phyloP scores from a whole-genome alignment of 805 yeast genomes.

The Blastobotrys terrestris region DNA sequence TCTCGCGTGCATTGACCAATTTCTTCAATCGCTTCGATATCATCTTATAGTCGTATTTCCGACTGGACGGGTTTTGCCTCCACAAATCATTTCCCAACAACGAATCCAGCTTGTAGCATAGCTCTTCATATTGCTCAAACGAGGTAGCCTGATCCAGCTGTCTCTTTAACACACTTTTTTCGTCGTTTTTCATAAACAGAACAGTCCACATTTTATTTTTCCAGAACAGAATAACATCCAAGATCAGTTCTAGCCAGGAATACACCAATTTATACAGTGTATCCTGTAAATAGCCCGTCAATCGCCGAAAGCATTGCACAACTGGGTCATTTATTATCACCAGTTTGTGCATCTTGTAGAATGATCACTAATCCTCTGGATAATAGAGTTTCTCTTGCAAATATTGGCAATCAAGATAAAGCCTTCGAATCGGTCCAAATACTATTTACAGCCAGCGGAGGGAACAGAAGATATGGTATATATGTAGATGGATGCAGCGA shows the following conservation, averaged over 20 bases:
- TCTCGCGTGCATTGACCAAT: constrained; percentile 54
- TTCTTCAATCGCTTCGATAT: constrained; percentile 67
- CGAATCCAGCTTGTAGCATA: constrained; percentile 40
- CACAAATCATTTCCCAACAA: constrained; percentile 37
- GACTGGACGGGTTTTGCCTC: constrained; percentile 79
- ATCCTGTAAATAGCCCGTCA: neutral
- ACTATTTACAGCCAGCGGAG: too few relatives aligned
- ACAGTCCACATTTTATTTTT: constrained; percentile 11
- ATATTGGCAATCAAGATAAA: too few relatives aligned
- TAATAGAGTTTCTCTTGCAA: too few relatives aligned
- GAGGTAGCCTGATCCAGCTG: constrained; percentile 39
- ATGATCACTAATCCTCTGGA: too few relatives aligned
- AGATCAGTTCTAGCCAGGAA: neutral
- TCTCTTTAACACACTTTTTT: constrained; percentile 17
- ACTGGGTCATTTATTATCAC: neutral
- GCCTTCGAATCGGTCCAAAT: too few relatives aligned
- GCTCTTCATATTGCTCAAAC: constrained; percentile 62
- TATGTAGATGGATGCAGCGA: too few relatives aligned
- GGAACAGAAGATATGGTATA: too few relatives aligned
- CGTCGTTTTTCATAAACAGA: constrained; percentile 17
- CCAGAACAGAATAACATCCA: constrained; percentile 4
- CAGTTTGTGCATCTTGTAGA: neutral
- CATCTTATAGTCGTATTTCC: constrained; percentile 75
- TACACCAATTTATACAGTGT: neutral
- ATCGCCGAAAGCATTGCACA: neutral